phyloP scores from a whole-genome alignment of 768 basidiomycete genomes.

The Lentinula lateritia region DNA sequence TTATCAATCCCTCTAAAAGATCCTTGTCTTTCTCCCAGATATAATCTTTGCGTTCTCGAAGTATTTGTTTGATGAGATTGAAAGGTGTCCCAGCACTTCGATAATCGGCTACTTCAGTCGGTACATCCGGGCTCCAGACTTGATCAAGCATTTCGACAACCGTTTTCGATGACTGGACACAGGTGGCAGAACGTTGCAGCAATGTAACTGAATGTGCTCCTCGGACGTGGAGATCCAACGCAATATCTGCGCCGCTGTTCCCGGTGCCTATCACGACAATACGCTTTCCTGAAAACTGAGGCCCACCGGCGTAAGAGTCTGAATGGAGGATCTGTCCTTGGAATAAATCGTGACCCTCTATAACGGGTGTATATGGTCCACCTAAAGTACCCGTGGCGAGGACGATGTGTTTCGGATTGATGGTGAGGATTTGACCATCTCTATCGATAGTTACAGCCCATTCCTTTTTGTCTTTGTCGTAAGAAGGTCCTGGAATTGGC shows the following conservation, averaged over 20 bases:
- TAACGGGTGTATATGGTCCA: conserved; percentile 23
- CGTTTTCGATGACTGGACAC: conserved; percentile 16
- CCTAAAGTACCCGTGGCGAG: conserved; percentile 33
- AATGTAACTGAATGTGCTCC: conserved; percentile 31
- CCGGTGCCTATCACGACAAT: conserved; percentile 37
- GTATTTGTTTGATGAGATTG: conserved; percentile 7
- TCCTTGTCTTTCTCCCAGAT: conserved; percentile 22
- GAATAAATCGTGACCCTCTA: conserved; percentile 22
- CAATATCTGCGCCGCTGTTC: conserved; percentile 32
- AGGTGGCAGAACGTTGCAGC: conserved; percentile 36
- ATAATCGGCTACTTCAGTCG: conserved; percentile 19
- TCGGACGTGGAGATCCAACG: conserved; percentile 27
- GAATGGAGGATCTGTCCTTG: conserved; percentile 27
- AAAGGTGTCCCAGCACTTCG: conserved; percentile 9
- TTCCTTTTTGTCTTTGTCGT: conserved; percentile 21
- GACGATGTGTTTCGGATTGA: conserved; percentile 22
- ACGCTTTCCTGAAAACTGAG: conserved; percentile 24
- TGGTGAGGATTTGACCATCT: conserved; percentile 19
- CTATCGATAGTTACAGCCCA: conserved; percentile 31
- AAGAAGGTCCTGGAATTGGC: conserved; percentile 25
- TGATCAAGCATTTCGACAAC: neutral
- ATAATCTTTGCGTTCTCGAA: conserved; percentile 3
- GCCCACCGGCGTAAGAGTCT: conserved; percentile 17
- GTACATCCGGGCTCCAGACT: conserved; percentile 15
- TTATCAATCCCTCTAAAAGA: conserved; percentile 26